Evolutionary conservation across 495 filamentous ascomycete genomes (phyloP), one percentile per base, ranked within the genome.

Genomic region (Trichoderma gamsii): DNA sequence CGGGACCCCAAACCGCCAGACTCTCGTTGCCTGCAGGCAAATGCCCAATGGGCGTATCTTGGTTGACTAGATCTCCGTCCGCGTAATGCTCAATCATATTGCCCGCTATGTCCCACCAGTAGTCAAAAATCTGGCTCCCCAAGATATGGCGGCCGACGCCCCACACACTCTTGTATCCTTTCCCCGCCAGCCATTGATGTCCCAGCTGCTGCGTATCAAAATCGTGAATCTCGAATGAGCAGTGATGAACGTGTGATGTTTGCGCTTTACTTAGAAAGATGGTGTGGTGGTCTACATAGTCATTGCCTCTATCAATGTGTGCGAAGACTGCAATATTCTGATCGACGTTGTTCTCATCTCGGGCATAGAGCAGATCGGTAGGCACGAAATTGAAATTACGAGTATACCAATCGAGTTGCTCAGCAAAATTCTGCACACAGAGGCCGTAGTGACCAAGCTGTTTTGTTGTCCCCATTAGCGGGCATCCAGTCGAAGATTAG

Each of bases 171-270:
- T 81, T 76, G 70, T 87, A 89, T 2, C 78, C 79, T 72, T 87
- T 84, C 52, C 74, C 67, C 0, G 72, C 75, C 3, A 89, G 79
- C 81, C 82, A 87, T 59, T 86, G 76, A 72, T 89, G 87, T 0
- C 87, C 87, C 6, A 89, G 76, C 41, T 83, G 74, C 78, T 89
- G 86, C 0, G 83, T 84, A 72, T 89, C 87, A 67, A 85, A 87
- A 70, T 89, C 86, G 64, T 86, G 80, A 0, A 88, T 84, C 68
- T 89, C 87, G 66, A 86, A 89, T 6, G 79, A 82, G 41, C 77
- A 81, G 69, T 89, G 87, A 67, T 89, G 87, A 1, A 89, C 82
- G 66, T 87, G 84, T 7, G 75, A 69, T 4, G 74, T 80, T 1
- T 78, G 70, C 63, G 52, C 46, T 25, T 64, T 65, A 56, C 52